These are phyloP conservation scores for Carex myosuroides DNA, from an alignment of 176 grass and related monocot genomes.

Conservation along the genomic window DNA sequence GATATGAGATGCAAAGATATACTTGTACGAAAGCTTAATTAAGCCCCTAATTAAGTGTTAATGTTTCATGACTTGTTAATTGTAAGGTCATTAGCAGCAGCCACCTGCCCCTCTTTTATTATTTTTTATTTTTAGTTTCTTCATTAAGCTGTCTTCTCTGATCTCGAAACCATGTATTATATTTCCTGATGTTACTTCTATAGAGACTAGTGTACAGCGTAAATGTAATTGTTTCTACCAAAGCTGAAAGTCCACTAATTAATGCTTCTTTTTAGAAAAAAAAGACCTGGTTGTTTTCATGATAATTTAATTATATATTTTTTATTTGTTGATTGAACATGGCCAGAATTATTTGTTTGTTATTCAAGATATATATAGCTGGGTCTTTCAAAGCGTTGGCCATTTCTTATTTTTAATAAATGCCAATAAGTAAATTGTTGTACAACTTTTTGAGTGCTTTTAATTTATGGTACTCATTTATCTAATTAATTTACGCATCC, in stretches of 20 bases:
- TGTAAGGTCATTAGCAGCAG: background rate
- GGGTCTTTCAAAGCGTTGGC: background rate
- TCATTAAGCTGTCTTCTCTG: background rate
- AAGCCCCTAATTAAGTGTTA: background rate
- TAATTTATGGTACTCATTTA: background rate
- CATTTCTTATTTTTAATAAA: background rate
- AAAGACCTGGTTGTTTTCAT: background rate
- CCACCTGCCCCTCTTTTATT: background rate
- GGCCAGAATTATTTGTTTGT: background rate
- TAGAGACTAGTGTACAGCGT: background rate
- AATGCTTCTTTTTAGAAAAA: background rate
- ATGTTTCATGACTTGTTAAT: background rate
- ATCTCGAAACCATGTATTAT: background rate
- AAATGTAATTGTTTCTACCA: background rate
- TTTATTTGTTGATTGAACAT: background rate
- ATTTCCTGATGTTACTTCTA: background rate
- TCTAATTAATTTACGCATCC: background rate
- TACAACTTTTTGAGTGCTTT: background rate
- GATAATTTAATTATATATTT: background rate
- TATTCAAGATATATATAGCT: conserved; percentile 1
- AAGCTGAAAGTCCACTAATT: background rate
- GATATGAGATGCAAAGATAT: background rate
- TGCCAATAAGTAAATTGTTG: background rate
- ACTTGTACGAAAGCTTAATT: background rate
- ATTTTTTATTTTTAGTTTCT: background rate